phyloP scores from a whole-genome alignment of 805 yeast genomes.

The Torulaspora maleeae region DNA sequence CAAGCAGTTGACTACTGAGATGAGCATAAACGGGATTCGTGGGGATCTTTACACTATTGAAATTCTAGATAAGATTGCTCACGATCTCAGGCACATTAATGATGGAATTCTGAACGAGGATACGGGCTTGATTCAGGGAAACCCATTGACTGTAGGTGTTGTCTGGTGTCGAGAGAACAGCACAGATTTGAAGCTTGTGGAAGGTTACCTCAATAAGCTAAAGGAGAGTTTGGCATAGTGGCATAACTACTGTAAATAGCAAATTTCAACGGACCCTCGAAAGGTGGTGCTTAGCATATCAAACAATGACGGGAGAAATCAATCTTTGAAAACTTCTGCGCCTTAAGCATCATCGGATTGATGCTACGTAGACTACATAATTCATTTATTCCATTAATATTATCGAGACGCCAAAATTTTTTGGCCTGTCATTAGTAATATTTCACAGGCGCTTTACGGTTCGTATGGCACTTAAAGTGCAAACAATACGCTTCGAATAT shows the following conservation, averaged over 20 bases:
- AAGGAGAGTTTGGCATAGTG: constrained; percentile 18
- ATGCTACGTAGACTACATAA: background rate
- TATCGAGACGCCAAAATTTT: background rate
- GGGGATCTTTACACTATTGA: constrained; percentile 32
- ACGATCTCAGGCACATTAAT: constrained; percentile 20
- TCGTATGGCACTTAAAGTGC: background rate
- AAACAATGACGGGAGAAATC: no score
- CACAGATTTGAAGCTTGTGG: constrained; percentile 18
- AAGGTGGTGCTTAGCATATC: no score
- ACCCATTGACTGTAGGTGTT: constrained; percentile 13
- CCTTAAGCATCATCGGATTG: no score
- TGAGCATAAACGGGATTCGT: constrained; percentile 32
- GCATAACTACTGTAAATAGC: constrained; percentile 1
- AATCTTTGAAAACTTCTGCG: no score
- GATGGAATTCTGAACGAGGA: constrained; percentile 25
- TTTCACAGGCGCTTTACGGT: background rate
- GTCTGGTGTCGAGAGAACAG: constrained; percentile 30
- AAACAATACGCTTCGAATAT: background rate
- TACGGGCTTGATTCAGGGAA: constrained; percentile 2
- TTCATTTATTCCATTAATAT: background rate
- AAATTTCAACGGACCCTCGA: no score
- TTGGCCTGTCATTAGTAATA: background rate
- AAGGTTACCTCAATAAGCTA: constrained; percentile 22
- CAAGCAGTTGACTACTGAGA: constrained; percentile 25
- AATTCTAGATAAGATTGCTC: constrained; percentile 20